These are phyloP conservation scores for Scheffersomyces amazonensis DNA, from an alignment of 805 yeast genomes.

Conservation along the genomic window DNA sequence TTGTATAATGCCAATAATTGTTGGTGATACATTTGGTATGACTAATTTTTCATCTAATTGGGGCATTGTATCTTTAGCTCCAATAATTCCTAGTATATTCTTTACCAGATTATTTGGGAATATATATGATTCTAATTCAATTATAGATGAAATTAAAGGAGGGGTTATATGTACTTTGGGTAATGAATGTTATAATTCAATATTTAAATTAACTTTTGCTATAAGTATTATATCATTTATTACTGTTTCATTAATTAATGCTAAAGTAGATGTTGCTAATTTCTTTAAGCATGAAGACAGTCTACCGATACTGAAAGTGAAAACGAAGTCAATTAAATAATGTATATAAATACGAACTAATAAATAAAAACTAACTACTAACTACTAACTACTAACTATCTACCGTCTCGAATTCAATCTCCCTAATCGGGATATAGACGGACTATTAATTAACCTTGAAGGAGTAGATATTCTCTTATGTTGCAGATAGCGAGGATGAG, in stretches of 20 bases:
- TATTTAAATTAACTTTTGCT: slow-evolving; percentile 36
- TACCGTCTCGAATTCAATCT: background rate
- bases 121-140: slow-evolving; percentile 51
- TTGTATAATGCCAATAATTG: slow-evolving; percentile 71
- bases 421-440: background rate
- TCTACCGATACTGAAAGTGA: too few relatives aligned
- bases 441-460: background rate
- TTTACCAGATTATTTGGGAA: slow-evolving; percentile 64
- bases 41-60: slow-evolving; percentile 64
- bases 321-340: too few relatives aligned
- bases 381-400: too few relatives aligned
- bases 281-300: too few relatives aligned
- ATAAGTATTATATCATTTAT: slow-evolving; percentile 27
- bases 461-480: background rate
- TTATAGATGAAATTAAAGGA: slow-evolving; percentile 6
- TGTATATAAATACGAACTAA: too few relatives aligned
- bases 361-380: too few relatives aligned
- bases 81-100: slow-evolving; percentile 57
- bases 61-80: slow-evolving; percentile 69
- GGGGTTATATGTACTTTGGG: slow-evolving; percentile 28
- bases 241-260: slow-evolving; percentile 15
- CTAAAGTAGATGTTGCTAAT: too few relatives aligned
- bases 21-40: slow-evolving; percentile 74
- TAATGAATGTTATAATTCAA: slow-evolving; percentile 42
- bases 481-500: slow-evolving; percentile 15